These are phyloP conservation scores for Piloderma croceum DNA, from an alignment of 768 basidiomycete genomes.

Conservation along the genomic window DNA sequence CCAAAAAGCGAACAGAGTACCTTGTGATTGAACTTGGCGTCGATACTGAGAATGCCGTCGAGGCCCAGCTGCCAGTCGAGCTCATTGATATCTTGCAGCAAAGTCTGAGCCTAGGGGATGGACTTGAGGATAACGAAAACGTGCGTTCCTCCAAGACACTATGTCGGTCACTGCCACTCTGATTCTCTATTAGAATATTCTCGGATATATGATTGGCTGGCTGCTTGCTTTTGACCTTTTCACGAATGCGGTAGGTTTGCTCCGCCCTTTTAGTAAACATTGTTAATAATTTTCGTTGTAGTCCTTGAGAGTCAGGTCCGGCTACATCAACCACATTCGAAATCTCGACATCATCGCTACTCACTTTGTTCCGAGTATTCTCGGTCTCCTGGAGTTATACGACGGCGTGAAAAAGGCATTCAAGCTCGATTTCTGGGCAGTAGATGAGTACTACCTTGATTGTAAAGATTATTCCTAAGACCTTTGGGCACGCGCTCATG, in stretches of 20 bases:
- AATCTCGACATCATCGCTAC: conserved; percentile 56
- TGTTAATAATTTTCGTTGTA: conserved; percentile 25
- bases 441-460: conserved; percentile 78
- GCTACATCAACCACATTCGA: conserved; percentile 83
- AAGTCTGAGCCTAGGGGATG: conserved; percentile 36
- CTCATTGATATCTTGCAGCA: conserved; percentile 58
- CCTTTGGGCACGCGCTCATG: conserved; percentile 2
- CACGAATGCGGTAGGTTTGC: conserved; percentile 63
- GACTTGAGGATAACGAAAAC: conserved; percentile 31
- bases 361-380: conserved; percentile 66
- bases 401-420: conserved; percentile 59
- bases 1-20: conserved; percentile 70
- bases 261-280: neutral
- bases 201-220: conserved; percentile 79
- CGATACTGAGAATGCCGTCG: conserved; percentile 53
- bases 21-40: conserved; percentile 85
- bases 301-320: conserved; percentile 83
- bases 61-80: conserved; percentile 58
- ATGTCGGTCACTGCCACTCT: conserved; percentile 1
- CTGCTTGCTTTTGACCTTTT: conserved; percentile 87
- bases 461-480: conserved; percentile 37
- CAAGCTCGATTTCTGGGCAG: conserved; percentile 79
- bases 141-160: conserved; percentile 21
- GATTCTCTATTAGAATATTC: conserved; percentile 33
- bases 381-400: conserved; percentile 63